A percentile compares a stretch with the other conserved stretches of the same genome.
phyloP scores from a whole-genome alignment of 1,284 basidiomycete species.

The Phellinidium pouzarii region DNA sequence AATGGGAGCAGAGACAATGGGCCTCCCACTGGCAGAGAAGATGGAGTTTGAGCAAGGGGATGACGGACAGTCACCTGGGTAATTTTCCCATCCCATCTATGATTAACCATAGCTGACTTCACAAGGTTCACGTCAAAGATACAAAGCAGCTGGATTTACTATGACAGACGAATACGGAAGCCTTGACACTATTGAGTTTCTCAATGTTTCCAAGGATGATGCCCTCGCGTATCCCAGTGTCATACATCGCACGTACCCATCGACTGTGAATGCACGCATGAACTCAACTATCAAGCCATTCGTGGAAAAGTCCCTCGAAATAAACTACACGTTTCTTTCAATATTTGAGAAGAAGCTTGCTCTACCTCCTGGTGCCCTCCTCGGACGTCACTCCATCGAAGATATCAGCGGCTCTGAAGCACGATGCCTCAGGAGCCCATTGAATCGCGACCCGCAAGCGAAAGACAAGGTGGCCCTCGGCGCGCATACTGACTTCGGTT shows the following conservation, averaged over 20 bases:
- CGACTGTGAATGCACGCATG: slow-evolving; percentile 45
- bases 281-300: slow-evolving; percentile 45
- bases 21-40: slow-evolving; percentile 54
- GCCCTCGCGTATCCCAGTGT: slow-evolving; percentile 47
- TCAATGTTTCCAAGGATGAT: slow-evolving; percentile 65
- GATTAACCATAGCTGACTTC: background rate
- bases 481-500: slow-evolving; percentile 44
- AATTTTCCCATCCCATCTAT: background rate
- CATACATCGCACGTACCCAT: slow-evolving; percentile 48
- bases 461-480: slow-evolving; percentile 37
- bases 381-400: slow-evolving; percentile 36
- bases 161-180: slow-evolving; percentile 55
- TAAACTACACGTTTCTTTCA: slow-evolving; percentile 47
- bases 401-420: slow-evolving; percentile 55
- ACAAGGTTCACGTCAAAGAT: background rate
- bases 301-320: slow-evolving; percentile 46
- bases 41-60: slow-evolving; percentile 63
- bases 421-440: slow-evolving; percentile 42
- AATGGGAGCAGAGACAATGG: slow-evolving; percentile 51
- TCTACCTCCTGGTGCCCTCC: slow-evolving; percentile 44
- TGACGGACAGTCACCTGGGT: slow-evolving; percentile 56
- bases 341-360: slow-evolving; percentile 53
- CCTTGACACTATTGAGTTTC: slow-evolving; percentile 53
- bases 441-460: background rate
- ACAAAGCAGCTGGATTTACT: slow-evolving; percentile 41